phyloP scores from a whole-genome alignment of 345 rosid genomes.

The Pugionium dolabratum region DNA sequence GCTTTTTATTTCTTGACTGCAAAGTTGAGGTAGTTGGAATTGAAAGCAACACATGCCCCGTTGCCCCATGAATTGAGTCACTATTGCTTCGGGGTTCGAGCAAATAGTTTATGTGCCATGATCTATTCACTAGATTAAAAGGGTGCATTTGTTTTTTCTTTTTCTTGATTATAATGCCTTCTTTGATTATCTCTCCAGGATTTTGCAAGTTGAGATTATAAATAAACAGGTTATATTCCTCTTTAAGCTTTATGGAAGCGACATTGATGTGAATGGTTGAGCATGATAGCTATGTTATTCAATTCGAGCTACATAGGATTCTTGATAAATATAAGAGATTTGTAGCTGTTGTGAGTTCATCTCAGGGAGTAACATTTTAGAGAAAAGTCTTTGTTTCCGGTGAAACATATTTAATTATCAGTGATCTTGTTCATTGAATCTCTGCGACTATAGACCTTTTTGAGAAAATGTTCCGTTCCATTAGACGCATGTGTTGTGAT shows the following conservation, averaged over 20 bases:
- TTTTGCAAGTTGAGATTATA: slow-evolving; percentile 18
- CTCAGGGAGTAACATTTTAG: not conserved
- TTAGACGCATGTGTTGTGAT: slow-evolving; percentile 6
- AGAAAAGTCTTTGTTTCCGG: not conserved
- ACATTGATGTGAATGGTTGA: slow-evolving; percentile 3
- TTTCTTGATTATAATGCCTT: not conserved
- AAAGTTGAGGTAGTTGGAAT: slow-evolving; percentile 14
- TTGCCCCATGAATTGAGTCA: not conserved
- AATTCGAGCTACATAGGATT: not conserved
- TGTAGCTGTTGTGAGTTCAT: slow-evolving; percentile 14
- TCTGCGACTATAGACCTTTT: not conserved
- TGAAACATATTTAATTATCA: not conserved
- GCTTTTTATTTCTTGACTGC: not conserved
- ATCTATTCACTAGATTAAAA: slow-evolving; percentile 1
- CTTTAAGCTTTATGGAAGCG: not conserved
- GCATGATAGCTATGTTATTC: not conserved
- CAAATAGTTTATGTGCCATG: slow-evolving; percentile 2
- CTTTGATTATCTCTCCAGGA: slow-evolving; percentile 15
- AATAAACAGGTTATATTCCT: not conserved
- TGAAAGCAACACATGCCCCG: slow-evolving; percentile 15
- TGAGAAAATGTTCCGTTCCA: not conserved
- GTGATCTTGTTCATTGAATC: slow-evolving; percentile 15
- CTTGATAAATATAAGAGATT: not conserved
- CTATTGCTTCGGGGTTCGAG: not conserved
- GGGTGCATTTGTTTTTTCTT: not conserved